These are phyloP conservation scores for Scutellaria barbata DNA, from an alignment of 257 asterid genomes.

Conservation along the genomic window DNA sequence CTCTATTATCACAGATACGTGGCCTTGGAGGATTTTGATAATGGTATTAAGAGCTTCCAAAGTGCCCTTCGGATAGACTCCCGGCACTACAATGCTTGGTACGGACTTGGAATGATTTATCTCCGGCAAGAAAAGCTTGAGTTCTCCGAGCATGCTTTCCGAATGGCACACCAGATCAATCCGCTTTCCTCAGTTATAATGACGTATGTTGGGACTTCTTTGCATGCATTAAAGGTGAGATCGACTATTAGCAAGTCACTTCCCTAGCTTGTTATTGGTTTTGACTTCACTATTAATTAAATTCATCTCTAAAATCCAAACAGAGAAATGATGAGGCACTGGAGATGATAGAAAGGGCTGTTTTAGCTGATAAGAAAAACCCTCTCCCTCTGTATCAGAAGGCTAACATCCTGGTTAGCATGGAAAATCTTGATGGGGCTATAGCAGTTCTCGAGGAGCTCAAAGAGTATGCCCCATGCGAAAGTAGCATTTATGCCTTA, in stretches of 20 bases:
- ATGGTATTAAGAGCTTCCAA: conserved; percentile 81
- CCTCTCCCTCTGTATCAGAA: conserved; percentile 96
- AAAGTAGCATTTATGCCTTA: conserved; percentile 90
- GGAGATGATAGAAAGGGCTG: conserved; percentile 89
- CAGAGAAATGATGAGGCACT: conserved; percentile 86
- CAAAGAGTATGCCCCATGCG: conserved; percentile 87
- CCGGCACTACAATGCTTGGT: conserved; percentile 98
- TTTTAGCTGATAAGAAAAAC: conserved; percentile 88
- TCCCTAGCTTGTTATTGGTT: conserved; percentile 26
- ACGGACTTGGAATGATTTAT: conserved; percentile 97
- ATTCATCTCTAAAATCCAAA: conserved; percentile 23
- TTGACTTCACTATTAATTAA: conserved; percentile 23
- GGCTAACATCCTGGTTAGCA: conserved; percentile 88
- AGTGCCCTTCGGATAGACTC: conserved; percentile 82
- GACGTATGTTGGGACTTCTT: conserved; percentile 92
- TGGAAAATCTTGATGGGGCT: conserved; percentile 83
- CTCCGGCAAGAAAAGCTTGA: conserved; percentile 92
- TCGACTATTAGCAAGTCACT: neutral
- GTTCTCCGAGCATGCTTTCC: conserved; percentile 92
- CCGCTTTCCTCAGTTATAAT: conserved; percentile 89
- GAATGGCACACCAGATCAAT: conserved; percentile 85
- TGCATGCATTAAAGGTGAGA: conserved; percentile 83
- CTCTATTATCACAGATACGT: conserved; percentile 62
- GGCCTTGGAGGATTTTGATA: conserved; percentile 92
- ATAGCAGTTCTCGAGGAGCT: conserved; percentile 93